Conservation (phyloP, 345 rosid genomes). For the Lepidium sativum region DNA sequence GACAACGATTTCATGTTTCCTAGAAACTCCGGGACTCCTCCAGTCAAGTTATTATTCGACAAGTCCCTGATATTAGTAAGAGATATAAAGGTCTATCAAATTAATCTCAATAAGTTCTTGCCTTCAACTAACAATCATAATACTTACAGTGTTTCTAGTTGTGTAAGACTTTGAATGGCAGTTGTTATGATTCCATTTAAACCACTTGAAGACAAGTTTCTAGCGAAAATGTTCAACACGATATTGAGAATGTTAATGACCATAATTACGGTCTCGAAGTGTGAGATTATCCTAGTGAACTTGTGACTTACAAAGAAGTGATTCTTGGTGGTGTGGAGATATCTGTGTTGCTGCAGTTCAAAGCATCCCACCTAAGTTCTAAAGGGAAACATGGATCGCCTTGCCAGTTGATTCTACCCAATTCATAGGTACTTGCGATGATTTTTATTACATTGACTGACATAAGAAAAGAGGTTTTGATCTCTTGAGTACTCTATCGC, state of each 20-base stretch:
- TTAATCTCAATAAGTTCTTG: background rate
- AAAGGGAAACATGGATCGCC: constrained; percentile 16
- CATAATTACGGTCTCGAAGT: no score
- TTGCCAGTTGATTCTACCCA: constrained; percentile 8
- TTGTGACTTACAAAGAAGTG: constrained; percentile 5
- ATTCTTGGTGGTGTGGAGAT: background rate
- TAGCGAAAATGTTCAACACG: background rate
- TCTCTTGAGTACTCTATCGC: background rate
- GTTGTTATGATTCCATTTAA: constrained; percentile 24
- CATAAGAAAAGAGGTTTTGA: background rate
- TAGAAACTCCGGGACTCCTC: constrained; percentile 37
- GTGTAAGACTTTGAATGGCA: constrained; percentile 21
- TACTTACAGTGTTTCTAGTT: constrained; percentile 6
- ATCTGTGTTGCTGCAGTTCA: background rate
- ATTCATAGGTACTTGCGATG: background rate
- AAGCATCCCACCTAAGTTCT: background rate
- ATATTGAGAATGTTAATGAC: background rate
- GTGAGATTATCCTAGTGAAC: no score
- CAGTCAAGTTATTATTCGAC: constrained; percentile 41
- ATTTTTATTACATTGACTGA: constrained; percentile 27
- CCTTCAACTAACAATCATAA: background rate
- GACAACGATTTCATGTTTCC: constrained; percentile 28
- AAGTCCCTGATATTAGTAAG: constrained; percentile 31
- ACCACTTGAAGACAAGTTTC: constrained; percentile 38
- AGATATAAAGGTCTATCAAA: background rate